These are phyloP conservation scores for Russula vinacea DNA, from an alignment of 768 basidiomycete species.

Conservation along the genomic window DNA sequence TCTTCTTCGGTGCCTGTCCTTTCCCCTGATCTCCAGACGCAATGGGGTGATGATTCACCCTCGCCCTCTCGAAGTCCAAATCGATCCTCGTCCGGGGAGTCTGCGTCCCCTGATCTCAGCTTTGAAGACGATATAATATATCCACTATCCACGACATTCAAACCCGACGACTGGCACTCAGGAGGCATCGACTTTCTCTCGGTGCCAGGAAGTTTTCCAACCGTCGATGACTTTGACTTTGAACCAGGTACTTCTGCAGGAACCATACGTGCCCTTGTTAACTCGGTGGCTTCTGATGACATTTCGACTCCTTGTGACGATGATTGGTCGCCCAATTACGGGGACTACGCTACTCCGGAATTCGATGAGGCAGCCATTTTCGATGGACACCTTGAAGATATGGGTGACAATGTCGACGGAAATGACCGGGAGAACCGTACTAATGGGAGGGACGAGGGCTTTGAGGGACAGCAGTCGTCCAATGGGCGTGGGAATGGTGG, in stretches of 20 bases:
- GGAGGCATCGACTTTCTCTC: slow-evolving; percentile 22
- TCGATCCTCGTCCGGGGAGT: slow-evolving; percentile 21
- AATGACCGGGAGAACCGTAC: slow-evolving; percentile 1
- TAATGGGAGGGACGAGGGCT: slow-evolving; percentile 5
- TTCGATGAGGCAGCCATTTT: slow-evolving; percentile 18
- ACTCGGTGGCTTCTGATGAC: slow-evolving; percentile 20
- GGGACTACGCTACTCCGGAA: slow-evolving; percentile 21
- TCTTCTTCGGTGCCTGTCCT: slow-evolving; percentile 31
- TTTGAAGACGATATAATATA: slow-evolving; percentile 15
- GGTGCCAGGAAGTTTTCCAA: slow-evolving; percentile 18
- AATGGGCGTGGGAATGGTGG: slow-evolving; percentile 22
- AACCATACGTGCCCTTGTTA: slow-evolving; percentile 40
- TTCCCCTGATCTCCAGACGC: slow-evolving; percentile 26
- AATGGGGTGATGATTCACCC: slow-evolving; percentile 15
- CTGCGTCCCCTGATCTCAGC: slow-evolving; percentile 12
- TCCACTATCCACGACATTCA: slow-evolving; percentile 1
- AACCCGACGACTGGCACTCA: slow-evolving; percentile 10
- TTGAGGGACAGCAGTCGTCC: slow-evolving; percentile 9
- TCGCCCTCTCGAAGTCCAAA: slow-evolving; percentile 16
- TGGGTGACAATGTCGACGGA: slow-evolving; percentile 17
- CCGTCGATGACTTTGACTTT: slow-evolving; percentile 36
- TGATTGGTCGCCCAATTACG: slow-evolving; percentile 16
- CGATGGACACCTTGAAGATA: background rate
- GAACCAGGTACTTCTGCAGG: slow-evolving; percentile 48
- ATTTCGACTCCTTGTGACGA: slow-evolving; percentile 22